These are phyloP conservation scores for Zygosaccharomyces lentus DNA, from an alignment of 805 yeast species.

Conservation along the genomic window DNA sequence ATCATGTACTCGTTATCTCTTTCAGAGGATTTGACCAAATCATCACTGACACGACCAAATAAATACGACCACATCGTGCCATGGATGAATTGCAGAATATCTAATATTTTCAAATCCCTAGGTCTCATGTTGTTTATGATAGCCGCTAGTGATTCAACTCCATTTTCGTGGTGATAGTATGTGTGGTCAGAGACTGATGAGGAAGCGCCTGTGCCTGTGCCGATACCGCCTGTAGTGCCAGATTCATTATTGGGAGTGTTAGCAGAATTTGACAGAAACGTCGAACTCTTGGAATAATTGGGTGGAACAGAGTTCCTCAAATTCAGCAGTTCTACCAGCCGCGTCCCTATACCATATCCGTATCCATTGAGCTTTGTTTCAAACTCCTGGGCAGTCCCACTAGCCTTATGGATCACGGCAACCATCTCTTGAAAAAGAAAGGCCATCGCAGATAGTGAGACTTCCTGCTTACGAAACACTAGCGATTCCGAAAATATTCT, in stretches of 20 bases:
- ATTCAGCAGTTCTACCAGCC: conserved; percentile 56
- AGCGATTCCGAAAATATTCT: conserved; percentile 28
- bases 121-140: conserved; percentile 28
- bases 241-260: conserved; percentile 1
- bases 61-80: conserved; percentile 68
- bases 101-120: conserved; percentile 63
- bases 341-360: conserved; percentile 73
- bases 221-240: conserved; percentile 4
- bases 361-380: conserved; percentile 59
- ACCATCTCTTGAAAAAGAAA: conserved; percentile 70
- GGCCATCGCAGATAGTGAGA: conserved; percentile 63
- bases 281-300: conserved; percentile 18
- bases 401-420: conserved; percentile 53
- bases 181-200: conserved; percentile 7
- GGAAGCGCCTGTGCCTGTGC: conserved; percentile 8
- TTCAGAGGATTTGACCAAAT: conserved; percentile 68
- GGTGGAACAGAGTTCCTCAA: conserved; percentile 31
- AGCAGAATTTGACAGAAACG: conserved; percentile 12
- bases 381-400: conserved; percentile 61
- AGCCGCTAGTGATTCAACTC: conserved; percentile 22
- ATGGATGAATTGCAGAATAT: conserved; percentile 67
- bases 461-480: conserved; percentile 39
- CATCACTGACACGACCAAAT: conserved; percentile 74
- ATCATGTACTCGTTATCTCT: conserved; percentile 72
- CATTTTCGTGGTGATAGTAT: conserved; percentile 9